phyloP scores from a whole-genome alignment of 305 asterid species.

The Fraxinus greggii region DNA sequence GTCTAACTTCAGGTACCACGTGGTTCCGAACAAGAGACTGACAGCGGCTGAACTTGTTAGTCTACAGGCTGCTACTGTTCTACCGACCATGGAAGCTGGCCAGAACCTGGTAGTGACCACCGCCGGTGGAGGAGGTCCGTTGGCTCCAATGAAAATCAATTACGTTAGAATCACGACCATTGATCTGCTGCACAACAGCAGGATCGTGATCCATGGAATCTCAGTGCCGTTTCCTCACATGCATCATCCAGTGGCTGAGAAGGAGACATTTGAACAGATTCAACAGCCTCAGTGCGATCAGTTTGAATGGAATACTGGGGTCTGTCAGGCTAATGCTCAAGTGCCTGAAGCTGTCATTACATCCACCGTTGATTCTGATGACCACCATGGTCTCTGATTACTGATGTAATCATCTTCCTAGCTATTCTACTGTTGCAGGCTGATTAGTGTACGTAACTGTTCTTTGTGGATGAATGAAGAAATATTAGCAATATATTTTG shows the following conservation, averaged over 20 bases:
- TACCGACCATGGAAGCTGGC: slow-evolving; percentile 62
- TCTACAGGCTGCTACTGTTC: slow-evolving; percentile 37
- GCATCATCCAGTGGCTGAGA: slow-evolving; percentile 39
- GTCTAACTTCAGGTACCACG: slow-evolving; percentile 58
- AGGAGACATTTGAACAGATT: slow-evolving; percentile 24
- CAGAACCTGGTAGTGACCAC: slow-evolving; percentile 61
- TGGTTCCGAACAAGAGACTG: slow-evolving; percentile 61
- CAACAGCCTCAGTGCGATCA: slow-evolving; percentile 40
- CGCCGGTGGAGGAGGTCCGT: slow-evolving; percentile 58
- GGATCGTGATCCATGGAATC: slow-evolving; percentile 62
- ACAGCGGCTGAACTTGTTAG: slow-evolving; percentile 59
- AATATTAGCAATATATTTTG: background rate
- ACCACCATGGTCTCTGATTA: slow-evolving; percentile 41
- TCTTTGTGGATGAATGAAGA: background rate
- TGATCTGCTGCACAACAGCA: slow-evolving; percentile 63
- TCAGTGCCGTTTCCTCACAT: slow-evolving; percentile 66
- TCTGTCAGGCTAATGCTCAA: slow-evolving; percentile 41
- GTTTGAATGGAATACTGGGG: slow-evolving; percentile 43
- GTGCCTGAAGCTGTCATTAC: slow-evolving; percentile 48
- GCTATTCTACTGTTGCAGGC: background rate
- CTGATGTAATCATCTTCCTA: background rate
- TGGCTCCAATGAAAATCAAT: slow-evolving; percentile 61
- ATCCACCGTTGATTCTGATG: slow-evolving; percentile 35
- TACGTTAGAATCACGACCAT: slow-evolving; percentile 50
- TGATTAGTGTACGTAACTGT: background rate